Percentiles rank a stretch among this genome's conserved stretches.
Evolutionary conservation across 1,284 basidiomycete genomes (phyloP).

Genomic region (Peniophora sp.): DNA sequence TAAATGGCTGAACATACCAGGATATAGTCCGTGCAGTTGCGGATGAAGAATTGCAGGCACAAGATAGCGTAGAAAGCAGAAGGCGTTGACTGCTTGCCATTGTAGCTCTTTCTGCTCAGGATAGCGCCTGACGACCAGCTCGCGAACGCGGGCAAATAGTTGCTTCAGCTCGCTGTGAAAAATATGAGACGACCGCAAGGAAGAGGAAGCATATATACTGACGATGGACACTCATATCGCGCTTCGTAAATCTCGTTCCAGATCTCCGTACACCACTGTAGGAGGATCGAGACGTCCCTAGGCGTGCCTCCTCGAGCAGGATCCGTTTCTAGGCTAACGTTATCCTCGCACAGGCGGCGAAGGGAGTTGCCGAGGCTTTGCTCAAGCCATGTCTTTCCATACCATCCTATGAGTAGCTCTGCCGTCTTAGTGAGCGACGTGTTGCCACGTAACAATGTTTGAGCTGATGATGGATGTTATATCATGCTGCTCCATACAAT

Average conservation of each 20-base stretch:
- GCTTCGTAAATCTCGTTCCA: conserved; percentile 75
- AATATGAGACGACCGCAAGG: conserved; percentile 10
- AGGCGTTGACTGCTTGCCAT: conserved; percentile 78
- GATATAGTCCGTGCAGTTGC: conserved; percentile 66
- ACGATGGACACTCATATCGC: conserved; percentile 69
- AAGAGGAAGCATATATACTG: conserved; percentile 21
- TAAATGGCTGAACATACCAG: conserved; percentile 43
- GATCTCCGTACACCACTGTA: conserved; percentile 68
- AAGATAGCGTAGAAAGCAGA: conserved; percentile 80
- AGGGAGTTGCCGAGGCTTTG: conserved; percentile 64
- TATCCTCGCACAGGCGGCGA: conserved; percentile 60
- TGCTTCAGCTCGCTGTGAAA: conserved; percentile 64
- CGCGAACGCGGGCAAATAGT: conserved; percentile 65
- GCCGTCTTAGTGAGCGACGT: conserved; percentile 75
- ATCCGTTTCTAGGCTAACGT: conserved; percentile 73
- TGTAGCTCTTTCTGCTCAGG: conserved; percentile 45
- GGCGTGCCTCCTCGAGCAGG: conserved; percentile 59
- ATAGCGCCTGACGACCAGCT: conserved; percentile 61
- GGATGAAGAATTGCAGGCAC: conserved; percentile 75
- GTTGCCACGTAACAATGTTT: conserved; percentile 62
- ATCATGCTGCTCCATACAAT: not conserved
- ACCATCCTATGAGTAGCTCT: conserved; percentile 69
- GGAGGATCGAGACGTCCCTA: conserved; percentile 61
- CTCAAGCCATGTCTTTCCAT: conserved; percentile 71
- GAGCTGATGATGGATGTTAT: conserved; percentile 7